These are phyloP conservation scores for Gossypium sturtianum DNA, from an alignment of 345 rosid genomes.

Conservation along the genomic window DNA sequence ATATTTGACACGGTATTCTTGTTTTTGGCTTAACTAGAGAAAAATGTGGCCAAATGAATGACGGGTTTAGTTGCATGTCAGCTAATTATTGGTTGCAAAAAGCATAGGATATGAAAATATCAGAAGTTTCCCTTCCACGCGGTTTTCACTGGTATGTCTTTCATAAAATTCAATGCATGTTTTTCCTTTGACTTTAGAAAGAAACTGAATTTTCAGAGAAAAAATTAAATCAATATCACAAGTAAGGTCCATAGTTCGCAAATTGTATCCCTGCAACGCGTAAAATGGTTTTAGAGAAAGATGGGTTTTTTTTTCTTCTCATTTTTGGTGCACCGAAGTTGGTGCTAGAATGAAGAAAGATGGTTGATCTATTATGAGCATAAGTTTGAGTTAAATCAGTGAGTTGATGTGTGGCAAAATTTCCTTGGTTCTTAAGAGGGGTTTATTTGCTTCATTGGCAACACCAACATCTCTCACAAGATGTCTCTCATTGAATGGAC, in stretches of 20 bases:
- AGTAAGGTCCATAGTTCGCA: neutral
- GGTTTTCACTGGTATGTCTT: neutral
- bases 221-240: neutral
- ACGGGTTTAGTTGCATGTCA: neutral
- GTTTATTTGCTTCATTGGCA: neutral
- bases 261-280: no score
- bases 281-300: neutral
- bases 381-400: neutral
- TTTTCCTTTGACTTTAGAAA: neutral
- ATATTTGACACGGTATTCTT: neutral
- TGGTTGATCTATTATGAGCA: neutral
- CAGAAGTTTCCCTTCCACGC: neutral
- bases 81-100: neutral
- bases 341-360: neutral
- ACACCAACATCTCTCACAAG: neutral
- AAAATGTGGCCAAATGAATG: neutral
- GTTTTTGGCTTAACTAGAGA: neutral
- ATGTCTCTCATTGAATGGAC: conserved; percentile 1
- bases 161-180: neutral
- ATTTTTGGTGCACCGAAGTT: neutral
- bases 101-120: neutral
- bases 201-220: neutral
- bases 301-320: no score
- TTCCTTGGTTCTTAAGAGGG: neutral
- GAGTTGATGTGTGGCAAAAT: neutral